Conservation (phyloP, 2,329 filamentous ascomycete species). For the Westerdykella ornata region DNA sequence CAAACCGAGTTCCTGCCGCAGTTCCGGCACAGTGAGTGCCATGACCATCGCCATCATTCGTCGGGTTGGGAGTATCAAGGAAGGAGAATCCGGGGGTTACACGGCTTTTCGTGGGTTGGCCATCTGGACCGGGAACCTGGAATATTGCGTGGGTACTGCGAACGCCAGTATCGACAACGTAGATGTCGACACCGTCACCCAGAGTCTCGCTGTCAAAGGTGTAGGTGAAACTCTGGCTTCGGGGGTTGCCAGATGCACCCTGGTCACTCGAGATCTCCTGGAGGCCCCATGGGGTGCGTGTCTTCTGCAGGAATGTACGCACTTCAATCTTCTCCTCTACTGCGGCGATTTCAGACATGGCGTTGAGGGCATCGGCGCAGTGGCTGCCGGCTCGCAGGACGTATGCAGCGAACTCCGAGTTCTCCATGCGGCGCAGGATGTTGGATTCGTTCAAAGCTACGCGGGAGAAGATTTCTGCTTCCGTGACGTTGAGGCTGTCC, state of each 20-base stretch:
- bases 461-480: conserved; percentile 27
- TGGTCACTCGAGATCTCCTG: conserved; percentile 39
- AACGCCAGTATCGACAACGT: conserved; percentile 46
- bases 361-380: conserved; percentile 35
- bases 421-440: conserved; percentile 38
- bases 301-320: conserved; percentile 22
- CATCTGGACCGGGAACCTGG: conserved; percentile 1
- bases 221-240: conserved; percentile 38
- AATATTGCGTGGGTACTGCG: conserved; percentile 43
- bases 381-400: conserved; percentile 38
- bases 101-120: conserved; percentile 29
- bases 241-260: conserved; percentile 27
- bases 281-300: conserved; percentile 42
- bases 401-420: conserved; percentile 38
- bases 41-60: conserved; percentile 42
- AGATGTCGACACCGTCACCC: conserved; percentile 43
- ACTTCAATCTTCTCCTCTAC: conserved; percentile 40
- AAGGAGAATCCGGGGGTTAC: conserved; percentile 39
- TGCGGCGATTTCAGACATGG: conserved; percentile 37
- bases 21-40: conserved; percentile 46
- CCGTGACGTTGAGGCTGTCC: conserved; percentile 19
- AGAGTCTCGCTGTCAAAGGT: conserved; percentile 30
- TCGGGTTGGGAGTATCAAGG: conserved; percentile 19
- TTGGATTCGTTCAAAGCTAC: conserved; percentile 36
- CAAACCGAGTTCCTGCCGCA: conserved; percentile 40